Conservation (phyloP, 2,329 filamentous ascomycete species). For the Plectosphaerella cucumerina region DNA sequence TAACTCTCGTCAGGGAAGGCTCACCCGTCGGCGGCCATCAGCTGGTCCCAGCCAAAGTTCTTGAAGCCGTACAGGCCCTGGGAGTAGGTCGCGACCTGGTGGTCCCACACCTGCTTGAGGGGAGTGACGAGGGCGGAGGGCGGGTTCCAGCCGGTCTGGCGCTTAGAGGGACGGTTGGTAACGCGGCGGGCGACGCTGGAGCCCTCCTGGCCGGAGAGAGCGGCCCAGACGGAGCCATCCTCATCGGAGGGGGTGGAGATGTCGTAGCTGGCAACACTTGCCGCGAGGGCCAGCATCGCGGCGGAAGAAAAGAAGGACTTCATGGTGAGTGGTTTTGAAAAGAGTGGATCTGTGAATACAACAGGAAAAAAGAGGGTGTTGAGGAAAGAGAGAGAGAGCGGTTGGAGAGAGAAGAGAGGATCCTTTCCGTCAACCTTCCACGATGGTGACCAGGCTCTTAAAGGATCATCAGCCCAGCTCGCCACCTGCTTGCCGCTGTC, state of each 20-base stretch:
- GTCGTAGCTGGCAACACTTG: slow-evolving; percentile 16
- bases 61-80: slow-evolving; percentile 15
- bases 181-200: slow-evolving; percentile 4
- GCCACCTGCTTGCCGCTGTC: too few species aligned
- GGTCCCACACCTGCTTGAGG: slow-evolving; percentile 26
- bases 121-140: slow-evolving; percentile 17
- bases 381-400: too few species aligned
- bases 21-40: slow-evolving; percentile 17
- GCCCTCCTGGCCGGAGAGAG: slow-evolving; percentile 7
- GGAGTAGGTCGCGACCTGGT: slow-evolving; percentile 21
- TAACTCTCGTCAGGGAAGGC: slow-evolving; percentile 1
- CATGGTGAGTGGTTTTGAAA: slow-evolving; percentile 13
- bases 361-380: background rate
- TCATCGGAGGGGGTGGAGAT: slow-evolving; percentile 18
- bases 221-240: slow-evolving; percentile 23
- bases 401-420: background rate
- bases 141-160: slow-evolving; percentile 21
- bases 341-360: slow-evolving; percentile 6
- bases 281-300: slow-evolving; percentile 15
- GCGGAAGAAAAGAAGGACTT: slow-evolving; percentile 16
- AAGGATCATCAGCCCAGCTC: too few species aligned
- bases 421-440: too few species aligned
- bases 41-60: slow-evolving; percentile 26
- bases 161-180: slow-evolving; percentile 21
- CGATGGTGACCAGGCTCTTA: too few species aligned